Base-by-base conservation (phyloP, 139 green algal species). In the Monoraphidium neglectum region DNA sequence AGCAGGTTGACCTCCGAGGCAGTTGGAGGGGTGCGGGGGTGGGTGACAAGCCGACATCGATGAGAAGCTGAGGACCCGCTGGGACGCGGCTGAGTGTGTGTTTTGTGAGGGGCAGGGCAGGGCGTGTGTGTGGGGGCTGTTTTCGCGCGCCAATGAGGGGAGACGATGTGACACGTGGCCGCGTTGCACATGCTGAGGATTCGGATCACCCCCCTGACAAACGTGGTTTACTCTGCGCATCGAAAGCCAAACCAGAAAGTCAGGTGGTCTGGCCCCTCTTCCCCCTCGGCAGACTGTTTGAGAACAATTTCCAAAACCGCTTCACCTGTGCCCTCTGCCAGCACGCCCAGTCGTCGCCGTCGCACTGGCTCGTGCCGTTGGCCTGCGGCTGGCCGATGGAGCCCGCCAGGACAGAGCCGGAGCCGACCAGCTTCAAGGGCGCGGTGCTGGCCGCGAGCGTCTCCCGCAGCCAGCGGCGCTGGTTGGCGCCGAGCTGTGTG, bases 381-480 rank as follows among this genome's bases (percentile, higher is more conserved):
- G 60, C 46, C 32, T 79, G 62, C 18, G 12, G 8, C 33, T 53
- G 63, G 3, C 49, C 63, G 1, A 72, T n/a, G 28, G 37, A 86
- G 38, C 76, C 79, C 53, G 85, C 43, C 13, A 86, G 40, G 47
- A 89, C 87, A 1, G 60, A 80, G 28, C 82, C 79, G 12, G 74
- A 83, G 5, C 65, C 82, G 49, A 92, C 68, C 23, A 91, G 43
- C 4, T 66, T 85, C 21, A 91, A 68, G 2, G 77, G 61, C 28
- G 87, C 82, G 36, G 26, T 54, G 63, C 59, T 80, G 43, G 66
- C 23, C 18, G 61, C 32, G 26, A 91, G 72, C n/a, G 43, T 37
- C 15, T 68, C 18, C 47, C 53, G 30, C 53, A 91, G 77, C 87
- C 87, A 91, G 0, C 30, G 57, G 16, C 87, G 74, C 76, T 92